Evolutionary conservation across 805 yeast species (phyloP).

Genomic region (Wickerhamiella spandovensis): DNA sequence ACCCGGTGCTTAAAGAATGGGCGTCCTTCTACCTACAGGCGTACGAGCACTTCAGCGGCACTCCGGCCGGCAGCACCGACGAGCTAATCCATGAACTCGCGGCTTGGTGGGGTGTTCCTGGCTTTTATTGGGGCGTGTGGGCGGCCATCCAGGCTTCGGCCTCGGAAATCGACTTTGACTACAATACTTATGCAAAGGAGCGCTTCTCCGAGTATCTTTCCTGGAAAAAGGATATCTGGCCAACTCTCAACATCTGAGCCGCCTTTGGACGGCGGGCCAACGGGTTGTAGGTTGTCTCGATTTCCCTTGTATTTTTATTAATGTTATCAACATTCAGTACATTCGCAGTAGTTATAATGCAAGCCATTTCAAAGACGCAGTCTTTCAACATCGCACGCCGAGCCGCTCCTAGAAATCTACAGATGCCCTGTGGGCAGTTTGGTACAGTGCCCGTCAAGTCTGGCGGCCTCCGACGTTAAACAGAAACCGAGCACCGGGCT

Average conservation of each 20-base stretch:
- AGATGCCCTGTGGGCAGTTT: too few species aligned
- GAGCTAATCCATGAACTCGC: conserved; percentile 41
- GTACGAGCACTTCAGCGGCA: conserved; percentile 7
- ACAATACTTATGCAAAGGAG: conserved; percentile 42
- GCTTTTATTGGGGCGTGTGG: conserved; percentile 80
- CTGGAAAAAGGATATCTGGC: conserved; percentile 34
- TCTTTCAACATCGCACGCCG: too few species aligned
- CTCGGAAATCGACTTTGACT: conserved; percentile 61
- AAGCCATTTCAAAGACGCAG: too few species aligned
- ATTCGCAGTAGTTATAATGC: too few species aligned
- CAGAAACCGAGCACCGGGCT: too few species aligned
- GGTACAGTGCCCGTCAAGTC: too few species aligned
- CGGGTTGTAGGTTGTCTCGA: too few species aligned
- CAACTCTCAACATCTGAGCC: not conserved
- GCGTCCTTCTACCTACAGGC: conserved; percentile 40
- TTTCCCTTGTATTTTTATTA: too few species aligned
- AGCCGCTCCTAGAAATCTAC: too few species aligned
- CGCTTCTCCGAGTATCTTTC: conserved; percentile 55
- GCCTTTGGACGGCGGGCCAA: too few species aligned
- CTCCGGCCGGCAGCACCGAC: conserved; percentile 21
- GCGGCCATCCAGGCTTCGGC: conserved; percentile 59
- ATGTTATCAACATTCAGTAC: too few species aligned
- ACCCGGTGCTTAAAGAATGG: conserved; percentile 43
- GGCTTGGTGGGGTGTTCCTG: conserved; percentile 63
- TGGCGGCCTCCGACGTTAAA: too few species aligned